Conservation (phyloP, 2,329 filamentous ascomycete species). For the Delphinella strobiligena region DNA sequence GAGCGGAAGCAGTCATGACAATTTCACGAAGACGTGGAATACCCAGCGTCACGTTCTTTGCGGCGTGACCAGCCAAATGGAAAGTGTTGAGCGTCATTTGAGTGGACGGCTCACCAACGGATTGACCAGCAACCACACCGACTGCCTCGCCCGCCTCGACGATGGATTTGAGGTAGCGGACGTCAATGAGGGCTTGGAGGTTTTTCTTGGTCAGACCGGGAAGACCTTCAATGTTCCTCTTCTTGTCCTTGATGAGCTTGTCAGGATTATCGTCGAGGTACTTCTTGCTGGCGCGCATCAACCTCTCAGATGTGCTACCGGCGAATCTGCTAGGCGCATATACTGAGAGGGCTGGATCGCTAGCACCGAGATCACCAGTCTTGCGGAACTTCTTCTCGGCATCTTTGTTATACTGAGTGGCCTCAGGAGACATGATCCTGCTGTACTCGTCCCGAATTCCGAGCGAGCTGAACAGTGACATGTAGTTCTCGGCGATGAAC, state of each 20-base stretch:
- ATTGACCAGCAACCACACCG: constrained; percentile 92
- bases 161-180: constrained; percentile 85
- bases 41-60: constrained; percentile 97
- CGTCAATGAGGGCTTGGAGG: constrained; percentile 72
- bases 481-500: constrained; percentile 77
- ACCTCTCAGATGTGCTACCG: constrained; percentile 82
- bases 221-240: constrained; percentile 34
- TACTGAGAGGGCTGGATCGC: constrained; percentile 62
- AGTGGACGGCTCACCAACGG: constrained; percentile 90
- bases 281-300: constrained; percentile 57
- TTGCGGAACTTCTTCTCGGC: constrained; percentile 72
- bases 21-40: constrained; percentile 96
- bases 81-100: constrained; percentile 99
- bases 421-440: constrained; percentile 55
- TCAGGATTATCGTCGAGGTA: constrained; percentile 70
- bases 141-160: constrained; percentile 94
- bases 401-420: constrained; percentile 47
- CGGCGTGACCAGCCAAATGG: constrained; percentile 95
- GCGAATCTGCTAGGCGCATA: constrained; percentile 67
- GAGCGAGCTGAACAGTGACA: constrained; percentile 66
- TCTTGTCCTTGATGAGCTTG: constrained; percentile 48
- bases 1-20: constrained; percentile 86
- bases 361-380: constrained; percentile 51
- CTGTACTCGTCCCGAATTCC: constrained; percentile 44
- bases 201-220: constrained; percentile 48